Percentiles rank a stretch among this genome's conserved stretches.
These are phyloP conservation scores for Mycena rosella DNA, from an alignment of 768 basidiomycete species.

Conservation along the genomic window DNA sequence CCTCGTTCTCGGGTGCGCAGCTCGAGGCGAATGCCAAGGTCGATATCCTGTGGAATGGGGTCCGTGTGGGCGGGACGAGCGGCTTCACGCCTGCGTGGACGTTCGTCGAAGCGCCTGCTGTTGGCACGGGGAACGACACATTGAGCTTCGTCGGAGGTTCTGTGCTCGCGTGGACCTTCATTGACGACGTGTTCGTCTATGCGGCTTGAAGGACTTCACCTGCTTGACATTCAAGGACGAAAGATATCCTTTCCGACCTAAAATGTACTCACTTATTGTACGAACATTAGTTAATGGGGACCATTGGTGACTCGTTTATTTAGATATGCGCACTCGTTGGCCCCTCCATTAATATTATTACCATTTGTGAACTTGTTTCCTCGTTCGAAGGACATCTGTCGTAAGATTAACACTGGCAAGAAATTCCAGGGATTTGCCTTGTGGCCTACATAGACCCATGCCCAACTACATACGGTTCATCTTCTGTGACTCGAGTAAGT, in stretches of 20 bases:
- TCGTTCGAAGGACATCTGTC: background rate
- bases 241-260: constrained; percentile 5
- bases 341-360: constrained; percentile 1
- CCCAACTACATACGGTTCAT: background rate
- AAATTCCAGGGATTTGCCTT: background rate
- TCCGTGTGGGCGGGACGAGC: constrained; percentile 47
- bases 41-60: constrained; percentile 60
- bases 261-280: constrained; percentile 4
- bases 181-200: constrained; percentile 56
- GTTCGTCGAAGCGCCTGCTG: constrained; percentile 51
- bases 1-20: constrained; percentile 50
- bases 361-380: background rate
- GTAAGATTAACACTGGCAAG: constrained; percentile 1
- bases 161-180: constrained; percentile 63
- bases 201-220: constrained; percentile 9
- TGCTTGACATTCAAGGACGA: constrained; percentile 9
- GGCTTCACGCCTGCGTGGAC: constrained; percentile 53
- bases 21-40: constrained; percentile 52
- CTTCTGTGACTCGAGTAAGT: too few relatives aligned
- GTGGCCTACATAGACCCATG: too few relatives aligned
- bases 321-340: background rate
- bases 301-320: background rate
- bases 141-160: constrained; percentile 57
- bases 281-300: constrained; percentile 10
- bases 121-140: constrained; percentile 51